Conservation (phyloP, 2,329 filamentous ascomycete genomes). For the Capronia epimyces region DNA sequence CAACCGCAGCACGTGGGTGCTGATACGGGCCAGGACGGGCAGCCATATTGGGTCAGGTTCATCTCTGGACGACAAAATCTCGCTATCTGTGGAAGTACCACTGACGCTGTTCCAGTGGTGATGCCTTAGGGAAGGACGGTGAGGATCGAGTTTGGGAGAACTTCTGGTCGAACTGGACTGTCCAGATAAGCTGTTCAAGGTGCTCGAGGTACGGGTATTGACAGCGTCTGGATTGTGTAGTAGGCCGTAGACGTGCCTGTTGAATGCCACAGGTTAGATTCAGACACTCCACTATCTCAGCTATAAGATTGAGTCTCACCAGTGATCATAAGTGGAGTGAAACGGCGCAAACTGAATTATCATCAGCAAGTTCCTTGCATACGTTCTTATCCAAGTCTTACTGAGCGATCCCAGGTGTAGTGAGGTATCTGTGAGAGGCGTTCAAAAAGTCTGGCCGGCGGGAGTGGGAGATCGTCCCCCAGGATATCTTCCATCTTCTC, state of each 20-base stretch:
- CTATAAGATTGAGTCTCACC: constrained; percentile 40
- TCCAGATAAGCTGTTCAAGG: constrained; percentile 35
- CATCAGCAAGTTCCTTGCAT: constrained; percentile 3
- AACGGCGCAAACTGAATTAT: constrained; percentile 34
- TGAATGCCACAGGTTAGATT: constrained; percentile 3
- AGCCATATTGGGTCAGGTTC: constrained; percentile 46
- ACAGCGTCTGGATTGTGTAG: constrained; percentile 51
- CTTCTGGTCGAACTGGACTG: constrained; percentile 41
- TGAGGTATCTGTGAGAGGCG: constrained; percentile 66
- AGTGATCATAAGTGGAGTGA: constrained; percentile 75
- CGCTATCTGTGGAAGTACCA: constrained; percentile 40
- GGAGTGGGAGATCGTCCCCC: constrained; percentile 47
- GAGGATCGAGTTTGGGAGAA: constrained; percentile 39
- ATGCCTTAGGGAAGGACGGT: constrained; percentile 38
- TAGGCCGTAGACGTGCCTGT: constrained; percentile 55
- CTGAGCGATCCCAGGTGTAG: constrained; percentile 69
- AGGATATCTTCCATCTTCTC: constrained; percentile 32
- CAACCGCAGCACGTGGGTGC: constrained; percentile 72
- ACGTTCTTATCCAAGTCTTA: constrained; percentile 14
- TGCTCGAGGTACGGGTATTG: constrained; percentile 41
- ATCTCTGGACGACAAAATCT: constrained; percentile 37
- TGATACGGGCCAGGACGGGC: constrained; percentile 73
- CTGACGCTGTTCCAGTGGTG: constrained; percentile 51
- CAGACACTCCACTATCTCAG: constrained; percentile 42
- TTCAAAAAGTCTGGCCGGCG: constrained; percentile 65